phyloP scores from a whole-genome alignment of 495 filamentous ascomycete species.

The Venustampulla echinocandica region DNA sequence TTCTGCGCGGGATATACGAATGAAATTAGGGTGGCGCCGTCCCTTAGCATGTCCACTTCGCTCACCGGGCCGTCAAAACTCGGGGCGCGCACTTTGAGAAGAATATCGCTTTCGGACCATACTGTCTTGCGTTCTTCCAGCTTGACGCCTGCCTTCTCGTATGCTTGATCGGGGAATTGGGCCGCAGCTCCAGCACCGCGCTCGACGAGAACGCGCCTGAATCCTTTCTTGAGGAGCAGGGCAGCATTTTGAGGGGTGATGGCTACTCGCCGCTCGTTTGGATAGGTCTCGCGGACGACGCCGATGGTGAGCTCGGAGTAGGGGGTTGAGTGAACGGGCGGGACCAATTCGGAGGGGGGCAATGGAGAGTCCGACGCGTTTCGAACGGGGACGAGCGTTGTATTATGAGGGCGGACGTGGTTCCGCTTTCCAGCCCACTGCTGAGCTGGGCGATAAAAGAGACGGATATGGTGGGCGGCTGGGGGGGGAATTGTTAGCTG shows the following conservation, averaged over 20 bases:
- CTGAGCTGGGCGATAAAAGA: slow-evolving; percentile 15
- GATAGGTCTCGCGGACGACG: slow-evolving; percentile 59
- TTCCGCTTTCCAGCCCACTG: slow-evolving; percentile 12
- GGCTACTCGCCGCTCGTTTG: slow-evolving; percentile 68
- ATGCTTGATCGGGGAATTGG: slow-evolving; percentile 62
- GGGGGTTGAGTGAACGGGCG: slow-evolving; percentile 41
- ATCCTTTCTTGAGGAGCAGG: slow-evolving; percentile 70
- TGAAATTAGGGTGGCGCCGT: slow-evolving; percentile 61
- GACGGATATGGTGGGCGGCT: slow-evolving; percentile 14
- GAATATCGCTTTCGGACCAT: slow-evolving; percentile 62
- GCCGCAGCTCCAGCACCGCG: slow-evolving; percentile 64
- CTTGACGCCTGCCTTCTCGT: slow-evolving; percentile 62
- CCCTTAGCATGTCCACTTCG: slow-evolving; percentile 51
- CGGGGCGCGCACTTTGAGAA: slow-evolving; percentile 70
- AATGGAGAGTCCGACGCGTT: slow-evolving; percentile 9
- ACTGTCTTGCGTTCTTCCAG: slow-evolving; percentile 51
- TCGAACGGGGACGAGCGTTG: slow-evolving; percentile 12
- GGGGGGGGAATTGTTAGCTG: background rate
- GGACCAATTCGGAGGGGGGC: slow-evolving; percentile 6
- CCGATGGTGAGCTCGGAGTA: slow-evolving; percentile 63
- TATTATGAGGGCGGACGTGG: slow-evolving; percentile 3
- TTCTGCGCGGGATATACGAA: slow-evolving; percentile 71
- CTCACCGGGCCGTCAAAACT: slow-evolving; percentile 36
- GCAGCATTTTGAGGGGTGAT: slow-evolving; percentile 72
- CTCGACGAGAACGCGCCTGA: slow-evolving; percentile 62